Evolutionary conservation across 345 rosid species (phyloP).

Genomic region (Citrus cavaleriei): DNA sequence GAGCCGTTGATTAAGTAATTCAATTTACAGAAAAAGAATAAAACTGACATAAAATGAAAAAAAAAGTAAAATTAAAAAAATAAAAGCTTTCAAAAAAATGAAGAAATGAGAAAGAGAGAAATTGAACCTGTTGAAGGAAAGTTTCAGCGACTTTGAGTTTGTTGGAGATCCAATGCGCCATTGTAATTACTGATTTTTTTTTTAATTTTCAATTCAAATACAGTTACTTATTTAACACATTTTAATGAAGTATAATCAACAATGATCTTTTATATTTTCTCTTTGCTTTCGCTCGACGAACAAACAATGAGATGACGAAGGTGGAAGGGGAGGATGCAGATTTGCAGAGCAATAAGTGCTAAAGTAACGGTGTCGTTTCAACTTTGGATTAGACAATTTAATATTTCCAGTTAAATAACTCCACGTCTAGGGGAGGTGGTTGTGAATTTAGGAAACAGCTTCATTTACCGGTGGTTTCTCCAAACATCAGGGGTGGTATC

Average conservation of each 20-base stretch:
- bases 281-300: background rate
- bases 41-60: background rate
- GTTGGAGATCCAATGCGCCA: slow-evolving; percentile 94
- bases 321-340: background rate
- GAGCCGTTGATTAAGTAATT: slow-evolving; percentile 23
- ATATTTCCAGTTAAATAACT: no score
- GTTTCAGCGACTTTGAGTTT: slow-evolving; percentile 93
- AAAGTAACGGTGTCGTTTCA: no score
- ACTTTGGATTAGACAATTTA: no score
- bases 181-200: slow-evolving; percentile 7
- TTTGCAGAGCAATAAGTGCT: no score
- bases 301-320: background rate
- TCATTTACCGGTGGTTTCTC: no score
- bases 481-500: no score
- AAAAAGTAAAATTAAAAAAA: background rate
- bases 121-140: slow-evolving; percentile 69
- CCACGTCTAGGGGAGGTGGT: no score
- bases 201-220: background rate
- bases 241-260: background rate
- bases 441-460: no score
- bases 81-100: background rate
- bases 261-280: background rate
- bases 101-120: background rate
- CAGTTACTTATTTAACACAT: background rate
- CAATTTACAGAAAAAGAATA: slow-evolving; percentile 11